A percentile compares a stretch with the other conserved stretches of the same genome.
phyloP scores from a whole-genome alignment of 495 filamentous ascomycete genomes.

The Penicillium samsonianum region DNA sequence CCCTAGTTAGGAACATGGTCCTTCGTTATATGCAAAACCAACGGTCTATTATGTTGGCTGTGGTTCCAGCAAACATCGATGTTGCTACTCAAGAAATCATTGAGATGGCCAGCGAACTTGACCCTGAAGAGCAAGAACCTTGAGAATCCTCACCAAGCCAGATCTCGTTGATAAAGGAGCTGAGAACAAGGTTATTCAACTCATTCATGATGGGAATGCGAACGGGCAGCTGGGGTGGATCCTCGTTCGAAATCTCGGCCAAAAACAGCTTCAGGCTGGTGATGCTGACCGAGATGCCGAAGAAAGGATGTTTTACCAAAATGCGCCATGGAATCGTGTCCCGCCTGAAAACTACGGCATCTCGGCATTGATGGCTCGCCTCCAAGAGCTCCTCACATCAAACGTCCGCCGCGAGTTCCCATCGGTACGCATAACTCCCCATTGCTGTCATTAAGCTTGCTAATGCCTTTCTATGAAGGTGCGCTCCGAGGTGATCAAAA shows the following conservation, averaged over 20 bases:
- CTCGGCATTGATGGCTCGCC: constrained; percentile 41
- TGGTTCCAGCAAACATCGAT: constrained; percentile 64
- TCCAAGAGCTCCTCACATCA: constrained; percentile 33
- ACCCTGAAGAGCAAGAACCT: constrained; percentile 51
- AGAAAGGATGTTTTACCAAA: constrained; percentile 26
- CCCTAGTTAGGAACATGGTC: constrained; percentile 55
- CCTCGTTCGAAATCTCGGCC: constrained; percentile 56
- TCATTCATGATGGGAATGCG: constrained; percentile 41
- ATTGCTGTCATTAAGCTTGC: neutral
- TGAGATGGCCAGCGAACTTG: constrained; percentile 49
- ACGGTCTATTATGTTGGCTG: constrained; percentile 59
- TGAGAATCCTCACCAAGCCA: constrained; percentile 63
- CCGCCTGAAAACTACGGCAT: constrained; percentile 52
- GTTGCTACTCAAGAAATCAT: constrained; percentile 64
- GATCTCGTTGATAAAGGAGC: constrained; percentile 56
- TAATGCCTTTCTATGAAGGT: constrained; percentile 30
- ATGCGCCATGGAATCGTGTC: constrained; percentile 47
- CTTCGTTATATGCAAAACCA: constrained; percentile 52
- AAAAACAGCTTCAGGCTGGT: constrained; percentile 6
- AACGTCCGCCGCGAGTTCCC: constrained; percentile 56
- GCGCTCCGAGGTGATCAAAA: constrained; percentile 44
- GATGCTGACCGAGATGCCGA: constrained; percentile 22
- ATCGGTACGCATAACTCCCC: constrained; percentile 28
- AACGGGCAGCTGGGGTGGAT: constrained; percentile 57
- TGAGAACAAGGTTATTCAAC: constrained; percentile 43